A percentile compares a stretch with the other conserved stretches of the same genome.
Evolutionary conservation across 768 basidiomycete species (phyloP).

Genomic region (Serendipita sp.): DNA sequence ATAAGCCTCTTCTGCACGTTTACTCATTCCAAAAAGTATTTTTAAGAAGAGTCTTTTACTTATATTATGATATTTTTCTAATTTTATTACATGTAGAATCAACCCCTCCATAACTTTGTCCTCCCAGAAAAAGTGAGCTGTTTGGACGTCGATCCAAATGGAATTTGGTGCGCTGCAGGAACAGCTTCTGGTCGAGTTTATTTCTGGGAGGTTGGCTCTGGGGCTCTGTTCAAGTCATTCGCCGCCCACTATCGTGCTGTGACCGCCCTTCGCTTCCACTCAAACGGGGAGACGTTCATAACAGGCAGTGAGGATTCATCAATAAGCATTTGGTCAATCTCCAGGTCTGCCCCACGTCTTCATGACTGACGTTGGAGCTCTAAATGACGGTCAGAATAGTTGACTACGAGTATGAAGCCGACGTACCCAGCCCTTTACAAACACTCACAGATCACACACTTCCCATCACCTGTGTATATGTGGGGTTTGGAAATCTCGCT

Average conservation of each 20-base stretch:
- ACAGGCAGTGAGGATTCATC: slow-evolving; percentile 86
- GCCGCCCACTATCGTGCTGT: slow-evolving; percentile 92
- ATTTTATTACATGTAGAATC: slow-evolving; percentile 43
- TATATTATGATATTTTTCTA: background rate
- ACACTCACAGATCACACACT: slow-evolving; percentile 84
- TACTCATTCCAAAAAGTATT: slow-evolving; percentile 85
- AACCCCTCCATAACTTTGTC: slow-evolving; percentile 69
- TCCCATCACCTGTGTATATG: slow-evolving; percentile 63
- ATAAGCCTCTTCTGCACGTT: slow-evolving; percentile 76
- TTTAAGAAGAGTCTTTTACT: background rate
- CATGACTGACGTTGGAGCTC: background rate
- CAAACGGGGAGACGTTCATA: slow-evolving; percentile 61
- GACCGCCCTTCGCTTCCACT: slow-evolving; percentile 65
- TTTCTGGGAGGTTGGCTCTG: slow-evolving; percentile 93
- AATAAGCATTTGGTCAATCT: slow-evolving; percentile 75
- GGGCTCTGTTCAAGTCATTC: slow-evolving; percentile 80
- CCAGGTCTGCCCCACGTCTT: slow-evolving; percentile 36
- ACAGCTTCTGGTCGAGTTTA: slow-evolving; percentile 80
- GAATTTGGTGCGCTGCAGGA: slow-evolving; percentile 72
- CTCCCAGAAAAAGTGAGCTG: slow-evolving; percentile 81
- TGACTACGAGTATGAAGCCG: slow-evolving; percentile 56
- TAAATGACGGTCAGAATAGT: slow-evolving; percentile 35
- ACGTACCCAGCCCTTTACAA: slow-evolving; percentile 59
- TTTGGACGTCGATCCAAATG: slow-evolving; percentile 54
- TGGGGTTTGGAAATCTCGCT: slow-evolving; percentile 68